Evolutionary conservation across 768 basidiomycete genomes (phyloP).

Genomic region (Collybia nuda): DNA sequence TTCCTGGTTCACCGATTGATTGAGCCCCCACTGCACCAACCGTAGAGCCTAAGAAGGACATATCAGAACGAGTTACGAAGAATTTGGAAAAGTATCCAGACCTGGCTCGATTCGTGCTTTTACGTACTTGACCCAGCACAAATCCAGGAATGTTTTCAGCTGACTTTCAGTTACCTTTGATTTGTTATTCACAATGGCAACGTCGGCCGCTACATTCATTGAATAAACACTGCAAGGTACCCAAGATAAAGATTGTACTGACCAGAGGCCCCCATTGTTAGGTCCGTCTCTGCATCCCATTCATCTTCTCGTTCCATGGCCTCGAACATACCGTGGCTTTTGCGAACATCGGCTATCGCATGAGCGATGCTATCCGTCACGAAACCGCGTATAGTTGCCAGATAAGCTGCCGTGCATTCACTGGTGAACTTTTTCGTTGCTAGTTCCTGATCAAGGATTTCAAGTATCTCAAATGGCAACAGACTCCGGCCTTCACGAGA

Average conservation of each 20-base stretch:
- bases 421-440: slow-evolving; percentile 54
- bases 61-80: background rate
- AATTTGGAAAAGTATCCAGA: slow-evolving; percentile 17
- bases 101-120: slow-evolving; percentile 97
- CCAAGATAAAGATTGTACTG: slow-evolving; percentile 17
- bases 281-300: slow-evolving; percentile 76
- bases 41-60: slow-evolving; percentile 69
- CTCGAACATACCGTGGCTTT: slow-evolving; percentile 78
- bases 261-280: slow-evolving; percentile 77
- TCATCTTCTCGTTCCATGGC: slow-evolving; percentile 73
- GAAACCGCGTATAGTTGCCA: slow-evolving; percentile 69
- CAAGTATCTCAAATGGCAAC: slow-evolving; percentile 83
- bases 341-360: slow-evolving; percentile 65
- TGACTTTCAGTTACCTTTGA: slow-evolving; percentile 86
- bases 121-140: slow-evolving; percentile 90
- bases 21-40: slow-evolving; percentile 99
- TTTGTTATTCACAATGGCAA: slow-evolving; percentile 83
- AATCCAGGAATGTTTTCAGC: slow-evolving; percentile 74
- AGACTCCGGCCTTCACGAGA: slow-evolving; percentile 61
- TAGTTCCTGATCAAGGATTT: slow-evolving; percentile 68
- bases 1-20: slow-evolving; percentile 98
- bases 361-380: slow-evolving; percentile 65
- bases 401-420: slow-evolving; percentile 72
- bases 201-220: slow-evolving; percentile 52
- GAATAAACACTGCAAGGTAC: slow-evolving; percentile 1